Evolutionary conservation across 2,329 filamentous ascomycete genomes (phyloP), one percentile per base, ranked within the genome.

Genomic region (Fusarium pseudonygamai): DNA sequence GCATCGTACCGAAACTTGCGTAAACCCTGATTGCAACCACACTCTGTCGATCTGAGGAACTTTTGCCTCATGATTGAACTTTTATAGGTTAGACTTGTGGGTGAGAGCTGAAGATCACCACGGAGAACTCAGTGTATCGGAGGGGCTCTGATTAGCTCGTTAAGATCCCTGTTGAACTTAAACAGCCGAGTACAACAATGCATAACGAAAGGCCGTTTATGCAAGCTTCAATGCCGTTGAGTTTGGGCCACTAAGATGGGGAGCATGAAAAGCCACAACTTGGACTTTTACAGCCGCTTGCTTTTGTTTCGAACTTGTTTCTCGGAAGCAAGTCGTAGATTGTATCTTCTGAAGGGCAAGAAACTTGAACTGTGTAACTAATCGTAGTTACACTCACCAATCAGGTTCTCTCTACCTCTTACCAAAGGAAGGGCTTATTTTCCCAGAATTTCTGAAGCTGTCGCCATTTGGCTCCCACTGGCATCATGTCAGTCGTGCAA

Each of bases 401-500:
- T 14, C 18, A 46, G 22, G 13, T 28, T 28, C 13, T 18, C 4
- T 16, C 20, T 9, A 2, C 10, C 7, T 49, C 2, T 30, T 16
- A 22, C 5, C 20, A 16, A 13, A 3, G 12, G 5, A 8, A n/a
- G 20, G 5, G 34, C 15, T 2, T 6, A 30, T 13, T 30, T 30
- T 13, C 5, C n/a, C 3, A 2, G 14, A 2, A 13, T 49, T 13
- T 16, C 28, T 49, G 10, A 18, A 13, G 6, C 2, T 12, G 0
- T 5, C 30, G 3, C 8, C 11, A 12, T 3, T n/a, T 0, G 3
- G 3, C 7, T 3, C 20, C 14, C 10, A 3, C 7, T 10, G 3
- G 3, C 15, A n/a, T 5, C 22, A 32, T 49, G 46, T 49, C 46
- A 9, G 3, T 18, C 4, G 15, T 49, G 9, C 15, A 32, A 5